Evolutionary conservation across 257 asterid genomes (phyloP).

Genomic region (Gentiana dahurica): DNA sequence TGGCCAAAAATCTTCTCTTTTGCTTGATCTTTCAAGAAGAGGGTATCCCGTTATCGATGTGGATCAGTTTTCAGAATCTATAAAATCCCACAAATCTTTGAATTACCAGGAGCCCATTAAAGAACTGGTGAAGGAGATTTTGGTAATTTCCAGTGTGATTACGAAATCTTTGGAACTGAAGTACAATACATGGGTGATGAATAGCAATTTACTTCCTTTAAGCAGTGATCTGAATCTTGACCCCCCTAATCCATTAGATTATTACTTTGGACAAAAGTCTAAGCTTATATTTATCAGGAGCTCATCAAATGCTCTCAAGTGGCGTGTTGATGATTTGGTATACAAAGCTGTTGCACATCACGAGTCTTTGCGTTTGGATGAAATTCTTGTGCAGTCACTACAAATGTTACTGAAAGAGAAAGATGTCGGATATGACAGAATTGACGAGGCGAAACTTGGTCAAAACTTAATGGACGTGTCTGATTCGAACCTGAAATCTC

Average conservation of each 20-base stretch:
- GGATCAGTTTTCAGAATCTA: conserved; percentile 28
- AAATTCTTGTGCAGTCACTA: conserved; percentile 28
- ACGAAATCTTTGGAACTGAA: conserved; percentile 58
- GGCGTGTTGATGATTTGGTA: conserved; percentile 38
- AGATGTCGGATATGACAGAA: conserved; percentile 18
- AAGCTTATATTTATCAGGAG: conserved; percentile 40
- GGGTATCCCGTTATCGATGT: conserved; percentile 69
- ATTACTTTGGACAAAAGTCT: conserved; percentile 38
- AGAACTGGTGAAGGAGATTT: conserved; percentile 39
- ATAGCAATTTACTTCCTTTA: conserved; percentile 53
- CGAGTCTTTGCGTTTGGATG: conserved; percentile 24
- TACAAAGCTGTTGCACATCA: conserved; percentile 25
- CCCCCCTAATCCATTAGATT: conserved; percentile 34
- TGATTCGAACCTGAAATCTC: conserved; percentile 25
- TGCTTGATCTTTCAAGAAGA: conserved; percentile 75
- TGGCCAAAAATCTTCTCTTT: conserved; percentile 44
- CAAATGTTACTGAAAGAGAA: conserved; percentile 44
- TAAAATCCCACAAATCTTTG: conserved; percentile 24
- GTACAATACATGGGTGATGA: conserved; percentile 45
- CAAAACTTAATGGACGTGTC: conserved; percentile 18
- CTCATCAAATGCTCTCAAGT: conserved; percentile 39
- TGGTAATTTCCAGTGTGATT: conserved; percentile 40
- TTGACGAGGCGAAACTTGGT: conserved; percentile 48
- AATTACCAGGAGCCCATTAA: conserved; percentile 32
- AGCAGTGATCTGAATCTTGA: conserved; percentile 30